Evolutionary conservation across 495 filamentous ascomycete species (phyloP), one percentile per base, ranked within the genome.

Genomic region (Emericellopsis terricola): DNA sequence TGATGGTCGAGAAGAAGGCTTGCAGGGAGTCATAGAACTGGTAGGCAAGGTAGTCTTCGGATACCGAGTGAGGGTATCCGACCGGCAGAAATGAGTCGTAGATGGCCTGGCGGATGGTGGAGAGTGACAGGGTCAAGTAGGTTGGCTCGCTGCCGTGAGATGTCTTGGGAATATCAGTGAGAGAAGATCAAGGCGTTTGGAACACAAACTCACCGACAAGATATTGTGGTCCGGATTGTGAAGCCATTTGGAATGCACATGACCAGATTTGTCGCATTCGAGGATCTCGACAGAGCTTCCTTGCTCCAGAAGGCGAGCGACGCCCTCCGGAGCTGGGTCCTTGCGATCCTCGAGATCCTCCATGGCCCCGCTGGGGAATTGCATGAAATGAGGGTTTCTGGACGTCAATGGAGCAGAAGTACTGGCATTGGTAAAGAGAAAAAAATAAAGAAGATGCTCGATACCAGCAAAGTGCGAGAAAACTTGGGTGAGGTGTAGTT

Each of bases 1-100:
- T 83, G 41, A 97, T 92, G 31, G 84, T 89, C 47, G 81, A 89
- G 35, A 81, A 81, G 56, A 97, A 97, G 20, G 89, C 89, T 57
- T 94, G 89, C 4, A 97, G 65, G 0, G 87, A 94, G 63, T 97
- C 89, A 41, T 49, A 57, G 35, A 48, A 68, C 62, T 66, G 62
- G 44, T 62, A 93, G 65, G 75, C 59, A 31, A 84, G 63, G 56
- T 97, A 97, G 53, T 97, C 89, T 19, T 73, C 58, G 8, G 77
- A 91, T 27, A 97, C 89, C 46, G 80, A 87, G 38, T 87, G 70
- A 3, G 89, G 89, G 61, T 81, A 97, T 21, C 89, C 87, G 8
- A 79, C 75, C 1, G 87, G 89, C n/a, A 97, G 63, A 53, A 97
- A 97, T 31, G 91, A 65, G 44, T 74, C 69, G 31, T 80, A 56